These are phyloP conservation scores for Geotrichum candidum DNA, from an alignment of 1,139 yeast genomes.

Conservation along the genomic window DNA sequence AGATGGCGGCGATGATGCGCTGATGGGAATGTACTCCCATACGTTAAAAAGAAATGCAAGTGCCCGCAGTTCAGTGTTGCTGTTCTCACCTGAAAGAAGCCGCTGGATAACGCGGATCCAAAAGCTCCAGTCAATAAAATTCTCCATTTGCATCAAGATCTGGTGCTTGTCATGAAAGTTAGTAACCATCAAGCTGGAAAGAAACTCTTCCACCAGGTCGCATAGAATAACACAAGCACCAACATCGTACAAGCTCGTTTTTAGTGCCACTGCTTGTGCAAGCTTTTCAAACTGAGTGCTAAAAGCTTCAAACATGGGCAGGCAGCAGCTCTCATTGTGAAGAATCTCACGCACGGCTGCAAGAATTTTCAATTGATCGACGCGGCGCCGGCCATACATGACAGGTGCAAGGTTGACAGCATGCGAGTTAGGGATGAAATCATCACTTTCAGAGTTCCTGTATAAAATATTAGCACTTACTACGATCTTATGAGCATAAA, in stretches of 20 bases:
- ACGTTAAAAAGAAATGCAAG: slow-evolving; percentile 63
- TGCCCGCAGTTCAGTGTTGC: slow-evolving; percentile 56
- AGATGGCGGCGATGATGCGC: slow-evolving; percentile 11
- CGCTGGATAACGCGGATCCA: slow-evolving; percentile 62
- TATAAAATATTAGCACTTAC: slow-evolving; percentile 15
- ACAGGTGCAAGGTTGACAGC: slow-evolving; percentile 20
- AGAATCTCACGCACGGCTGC: slow-evolving; percentile 35
- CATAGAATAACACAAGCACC: slow-evolving; percentile 47
- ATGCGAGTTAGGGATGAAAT: slow-evolving; percentile 8
- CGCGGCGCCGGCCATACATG: slow-evolving; percentile 26
- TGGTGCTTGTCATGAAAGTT: slow-evolving; percentile 26
- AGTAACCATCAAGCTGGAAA: slow-evolving; percentile 28
- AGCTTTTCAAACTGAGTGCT: slow-evolving; percentile 36
- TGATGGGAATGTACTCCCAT: slow-evolving; percentile 66
- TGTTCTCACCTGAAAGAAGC: slow-evolving; percentile 52
- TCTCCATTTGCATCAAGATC: slow-evolving; percentile 25
- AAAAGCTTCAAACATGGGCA: slow-evolving; percentile 31
- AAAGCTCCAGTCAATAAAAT: slow-evolving; percentile 59
- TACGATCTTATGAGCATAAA: too few relatives aligned
- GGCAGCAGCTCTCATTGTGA: slow-evolving; percentile 32
- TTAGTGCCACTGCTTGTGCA: slow-evolving; percentile 36
- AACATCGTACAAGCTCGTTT: slow-evolving; percentile 36
- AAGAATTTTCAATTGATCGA: slow-evolving; percentile 34
- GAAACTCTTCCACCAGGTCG: slow-evolving; percentile 41
- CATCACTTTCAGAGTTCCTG: neutral